Evolutionary conservation across 169 alveolate species (phyloP), one percentile per base, ranked within the genome.

Genomic region (Plasmodium yoelii): DNA sequence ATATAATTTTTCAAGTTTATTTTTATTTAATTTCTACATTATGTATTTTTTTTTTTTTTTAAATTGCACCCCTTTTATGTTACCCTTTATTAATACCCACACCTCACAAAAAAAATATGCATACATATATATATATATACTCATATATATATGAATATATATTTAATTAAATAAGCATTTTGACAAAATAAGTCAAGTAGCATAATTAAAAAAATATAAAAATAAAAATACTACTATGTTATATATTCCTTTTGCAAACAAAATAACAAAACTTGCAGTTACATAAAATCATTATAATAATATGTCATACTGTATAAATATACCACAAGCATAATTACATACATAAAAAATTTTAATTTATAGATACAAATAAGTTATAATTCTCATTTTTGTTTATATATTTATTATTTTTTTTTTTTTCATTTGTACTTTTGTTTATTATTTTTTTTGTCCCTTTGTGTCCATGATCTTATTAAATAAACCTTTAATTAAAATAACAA

Each of bases 21-120:
- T 34, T 34, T 34, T 34, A 34, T 34, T 1, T 34, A 34, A 34
- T 34, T 34, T 34, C 42, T 34, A 34, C 42, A 34, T 34, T 34
- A 34, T 46, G n/a, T 15, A n/a, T 57, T 57, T 57, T 57, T 57
- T 15, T 56, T 56, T 56, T 57, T 57, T 15, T 15, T 57, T 18
- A 57, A 57, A 18, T n/a, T 57, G 65, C 65, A 57, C 65, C 65
- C 65, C 65, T 57, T 57, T 57, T 8, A 15, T 15, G 19, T 2
- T 18, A 15, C 19, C 5, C 59, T 15, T 51, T 51, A 51, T 12
- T 15, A 51, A 51, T 5, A 51, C 24, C 59, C 59, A 15, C 19
- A 51, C 22, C 18, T 8, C 28, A 22, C 26, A 18, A 57, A 51
- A 12, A n/a, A 51, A 13, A 57, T 57, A 57, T 57, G 8, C 19